A percentile compares a stretch with the other conserved stretches of the same genome.
Conservation (phyloP, 768 basidiomycete genomes). For the Amanita subjunquillea region DNA sequence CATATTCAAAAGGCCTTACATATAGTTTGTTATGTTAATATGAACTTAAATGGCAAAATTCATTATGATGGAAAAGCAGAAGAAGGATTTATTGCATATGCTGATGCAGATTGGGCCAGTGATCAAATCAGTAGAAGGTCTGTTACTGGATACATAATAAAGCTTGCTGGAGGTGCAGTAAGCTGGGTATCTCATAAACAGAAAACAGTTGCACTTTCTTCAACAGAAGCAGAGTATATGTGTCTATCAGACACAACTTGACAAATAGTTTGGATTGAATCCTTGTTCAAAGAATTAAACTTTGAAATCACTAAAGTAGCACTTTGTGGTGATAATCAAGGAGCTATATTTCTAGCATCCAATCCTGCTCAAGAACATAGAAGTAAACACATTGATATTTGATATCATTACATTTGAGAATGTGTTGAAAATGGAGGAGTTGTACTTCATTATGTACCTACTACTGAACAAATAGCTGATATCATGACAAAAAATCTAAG, state of each 20-base stretch:
- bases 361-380: too few species aligned
- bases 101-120: conserved; percentile 14
- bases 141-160: conserved; percentile 21
- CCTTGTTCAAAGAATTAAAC: too few species aligned
- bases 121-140: conserved; percentile 16
- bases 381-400: too few species aligned
- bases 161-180: conserved; percentile 19
- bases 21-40: conserved; percentile 14
- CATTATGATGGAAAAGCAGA: conserved; percentile 1
- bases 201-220: too few species aligned
- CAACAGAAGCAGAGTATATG: too few species aligned
- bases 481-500: conserved; percentile 27
- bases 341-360: too few species aligned
- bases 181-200: too few species aligned
- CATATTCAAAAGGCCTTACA: conserved; percentile 13
- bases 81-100: conserved; percentile 8
- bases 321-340: conserved; percentile 19
- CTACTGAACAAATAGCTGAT: conserved; percentile 23
- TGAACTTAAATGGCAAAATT: conserved; percentile 5
- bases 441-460: conserved; percentile 14
- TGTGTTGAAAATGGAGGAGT: conserved; percentile 8
- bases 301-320: conserved; percentile 25
- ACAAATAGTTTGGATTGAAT: too few species aligned
- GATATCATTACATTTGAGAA: conserved; percentile 16
- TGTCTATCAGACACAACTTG: too few species aligned